These are phyloP conservation scores for Sporothrix brasiliensis DNA, from an alignment of 2,329 filamentous ascomycete genomes.

Conservation along the genomic window DNA sequence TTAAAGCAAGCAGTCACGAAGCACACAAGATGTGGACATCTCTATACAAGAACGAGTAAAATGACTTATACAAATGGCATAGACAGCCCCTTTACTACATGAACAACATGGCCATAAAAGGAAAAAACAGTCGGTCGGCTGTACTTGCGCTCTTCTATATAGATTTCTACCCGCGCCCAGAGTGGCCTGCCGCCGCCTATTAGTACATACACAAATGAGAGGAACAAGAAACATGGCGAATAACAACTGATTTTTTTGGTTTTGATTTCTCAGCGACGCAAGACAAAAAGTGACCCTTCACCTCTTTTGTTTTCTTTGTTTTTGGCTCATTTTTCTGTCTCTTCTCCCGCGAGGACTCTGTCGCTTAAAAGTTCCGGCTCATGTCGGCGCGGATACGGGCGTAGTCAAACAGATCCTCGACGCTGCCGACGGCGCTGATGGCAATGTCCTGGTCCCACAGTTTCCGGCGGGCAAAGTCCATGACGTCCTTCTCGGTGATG, in stretches of 20 bases:
- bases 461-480: slow-evolving; percentile 92
- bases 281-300: background rate
- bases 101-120: background rate
- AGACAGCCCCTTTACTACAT: background rate
- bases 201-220: slow-evolving; percentile 32
- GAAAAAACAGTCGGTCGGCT: slow-evolving; percentile 21
- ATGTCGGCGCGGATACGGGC: slow-evolving; percentile 44
- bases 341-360: too few species aligned
- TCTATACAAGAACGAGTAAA: background rate
- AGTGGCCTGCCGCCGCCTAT: slow-evolving; percentile 29
- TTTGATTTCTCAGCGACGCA: background rate
- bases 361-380: slow-evolving; percentile 44
- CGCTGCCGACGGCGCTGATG: slow-evolving; percentile 86
- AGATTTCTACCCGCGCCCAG: slow-evolving; percentile 24
- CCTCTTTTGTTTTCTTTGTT: background rate
- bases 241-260: slow-evolving; percentile 18
- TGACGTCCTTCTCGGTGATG: slow-evolving; percentile 94
- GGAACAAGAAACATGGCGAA: slow-evolving; percentile 12
- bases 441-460: slow-evolving; percentile 98
- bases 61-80: background rate
- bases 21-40: background rate
- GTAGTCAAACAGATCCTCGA: slow-evolving; percentile 85
- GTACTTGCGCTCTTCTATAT: slow-evolving; percentile 28
- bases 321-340: background rate
- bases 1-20: background rate